Base-by-base conservation (phyloP, 2,329 filamentous ascomycete genomes). In the Ceratocystis diversiconidia region DNA sequence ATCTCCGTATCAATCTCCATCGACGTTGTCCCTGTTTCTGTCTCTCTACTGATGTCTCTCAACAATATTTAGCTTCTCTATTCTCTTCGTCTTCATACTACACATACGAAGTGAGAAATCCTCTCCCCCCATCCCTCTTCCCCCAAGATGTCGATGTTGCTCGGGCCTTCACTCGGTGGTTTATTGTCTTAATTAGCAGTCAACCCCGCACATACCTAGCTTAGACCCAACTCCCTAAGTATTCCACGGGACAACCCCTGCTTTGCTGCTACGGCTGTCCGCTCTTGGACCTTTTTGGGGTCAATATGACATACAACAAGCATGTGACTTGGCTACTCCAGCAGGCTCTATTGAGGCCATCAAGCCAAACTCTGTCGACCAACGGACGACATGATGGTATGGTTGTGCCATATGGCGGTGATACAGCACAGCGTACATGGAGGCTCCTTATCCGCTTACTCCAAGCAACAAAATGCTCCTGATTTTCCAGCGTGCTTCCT, bases 91-190 rank as follows among this genome's bases (percentile, higher is more conserved):
- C 48, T 52, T 52, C 48, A 19, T 8, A 25, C n/a, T 15, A 50
- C 22, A 50, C 44, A 25, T 50, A 5, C 7, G 30, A 48, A 3
- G 46, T 48, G n/a, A 2, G 7, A 4, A 52, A 5, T 19, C n/a
- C 5, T 5, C 19, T 52, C 19, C 22, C 22, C 48, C 48, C n/a
- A 57, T 17, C 25, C 25, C 15, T 50, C 46, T 22, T 22, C 15
- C 55, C 17, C 28, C 28, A 8, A 15, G 3, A 19, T 59, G 17
- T 30, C 32, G 28, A n/a, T 59, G 55, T 36, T 36, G 55, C 55
- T 59, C 55, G 55, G 55, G 55, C 55, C 55, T 36, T 59, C 55
- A 19, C 55, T 59, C 25, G 55, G 55, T 59, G 28, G 55, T 59
- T 59, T 59, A n/a, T 32, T 59, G 52, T 59, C 52, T 32, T 32